Evolutionary conservation across 164 flowering plant species (phyloP), one percentile per base, ranked within the genome.

Genomic region (Nelumbo lutea): DNA sequence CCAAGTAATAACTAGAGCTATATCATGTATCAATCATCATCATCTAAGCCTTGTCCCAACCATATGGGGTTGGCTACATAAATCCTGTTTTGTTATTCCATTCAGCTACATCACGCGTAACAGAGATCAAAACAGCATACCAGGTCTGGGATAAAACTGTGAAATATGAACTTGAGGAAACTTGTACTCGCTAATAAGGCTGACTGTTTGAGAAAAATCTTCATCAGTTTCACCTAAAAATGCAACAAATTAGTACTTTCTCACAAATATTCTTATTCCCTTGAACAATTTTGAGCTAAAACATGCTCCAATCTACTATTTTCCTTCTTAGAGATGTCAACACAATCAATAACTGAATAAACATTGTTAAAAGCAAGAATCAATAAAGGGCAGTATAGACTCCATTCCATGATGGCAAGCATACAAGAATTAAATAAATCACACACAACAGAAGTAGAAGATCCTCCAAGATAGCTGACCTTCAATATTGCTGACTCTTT

Each of bases 81-180:
- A 27, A 27, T 27, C 27, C 27, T 27, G 27, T 27, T 27, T 27
- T 27, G 27, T 27, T 0, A 27, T 27, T 27, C 27, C 27, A 27
- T 27, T 27, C 27, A 43, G 59, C 42, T 1, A 39, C 15, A 64
- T 42, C 44, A 42, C 2, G 2, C 38, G 1, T 41, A 61, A 8
- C 50, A 46, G 52, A 6, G 6, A 14, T 11, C 6, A 42, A 46
- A 42, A 46, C 42, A 63, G 59, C 80, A 42, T 80, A 95, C 99
- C 98, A 61, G 99, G 99, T 55, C 99, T 84, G 60, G 99, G 98
- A 79, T 93, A 95, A 77, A 95, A 95, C 75, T 95, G 99, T 67
- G 99, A 95, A 67, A 95, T 93, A 75, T 95, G 99, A 79, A 93
- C 98, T 70, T 95, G 99, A 56, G 99, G 76, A 55, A 93, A 82